A percentile compares a stretch with the other conserved stretches of the same genome.
These are phyloP conservation scores for Capsicum rhomboideum DNA, from an alignment of 257 asterid genomes.

Conservation along the genomic window DNA sequence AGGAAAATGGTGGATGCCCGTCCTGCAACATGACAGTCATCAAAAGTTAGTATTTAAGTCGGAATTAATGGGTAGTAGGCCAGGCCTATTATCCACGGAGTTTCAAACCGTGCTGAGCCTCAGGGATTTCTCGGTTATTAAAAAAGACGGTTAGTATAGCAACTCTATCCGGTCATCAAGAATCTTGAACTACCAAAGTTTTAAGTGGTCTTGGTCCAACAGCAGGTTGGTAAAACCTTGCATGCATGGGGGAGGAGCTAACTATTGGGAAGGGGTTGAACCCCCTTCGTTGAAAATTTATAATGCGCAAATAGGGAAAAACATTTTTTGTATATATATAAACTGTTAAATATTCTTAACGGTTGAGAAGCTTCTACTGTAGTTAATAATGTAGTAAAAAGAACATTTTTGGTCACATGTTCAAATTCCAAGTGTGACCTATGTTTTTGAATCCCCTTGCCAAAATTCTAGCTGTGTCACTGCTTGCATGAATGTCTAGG, in stretches of 20 bases:
- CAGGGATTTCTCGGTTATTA: background rate
- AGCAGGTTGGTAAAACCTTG: background rate
- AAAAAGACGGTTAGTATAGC: background rate
- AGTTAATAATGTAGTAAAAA: background rate
- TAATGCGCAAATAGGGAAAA: background rate
- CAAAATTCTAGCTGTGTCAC: background rate
- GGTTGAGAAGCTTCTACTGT: background rate
- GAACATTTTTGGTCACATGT: background rate
- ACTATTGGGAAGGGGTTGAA: background rate
- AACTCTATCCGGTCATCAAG: background rate
- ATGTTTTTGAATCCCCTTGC: background rate
- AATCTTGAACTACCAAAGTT: background rate
- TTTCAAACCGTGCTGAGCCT: background rate
- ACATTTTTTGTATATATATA: background rate
- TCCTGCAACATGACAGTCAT: conserved; percentile 35
- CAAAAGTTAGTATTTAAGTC: background rate
- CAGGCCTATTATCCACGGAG: background rate
- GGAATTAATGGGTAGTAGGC: background rate
- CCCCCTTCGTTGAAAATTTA: too few species aligned
- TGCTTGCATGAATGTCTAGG: background rate
- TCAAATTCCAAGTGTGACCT: background rate
- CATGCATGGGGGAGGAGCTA: background rate
- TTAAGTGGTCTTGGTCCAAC: background rate
- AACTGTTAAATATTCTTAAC: background rate
- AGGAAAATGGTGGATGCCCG: conserved; percentile 46